Base-by-base conservation (phyloP, 495 filamentous ascomycete genomes). In the Pyronema domesticum region DNA sequence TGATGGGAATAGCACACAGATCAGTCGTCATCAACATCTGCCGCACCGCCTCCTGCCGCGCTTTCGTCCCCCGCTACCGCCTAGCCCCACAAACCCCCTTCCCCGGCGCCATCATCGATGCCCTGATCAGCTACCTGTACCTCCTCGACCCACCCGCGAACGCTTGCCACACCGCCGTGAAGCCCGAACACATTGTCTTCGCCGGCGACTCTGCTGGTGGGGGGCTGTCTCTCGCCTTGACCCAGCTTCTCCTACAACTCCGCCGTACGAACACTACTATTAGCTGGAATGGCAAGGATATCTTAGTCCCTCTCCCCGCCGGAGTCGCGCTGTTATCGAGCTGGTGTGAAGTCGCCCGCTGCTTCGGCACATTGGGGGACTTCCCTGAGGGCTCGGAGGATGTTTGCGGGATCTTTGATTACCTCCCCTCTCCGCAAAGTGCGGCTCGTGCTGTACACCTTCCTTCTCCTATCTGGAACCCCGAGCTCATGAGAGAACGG, bases 201-300 rank as follows among this genome's bases (percentile, higher is more conserved):
- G 75, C 80, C 8, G 89, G 89, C n/a, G 89, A 96, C 57, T 86
- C 80, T 34, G 89, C 89, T 0, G 89, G 89, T 19, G 89, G 85
- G 7, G 85, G 86, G 56, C 75, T 96, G 3, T 67, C 69, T 9
- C 70, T 89, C 3, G 74, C 77, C 6, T 78, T 96, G 0, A 68
- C 88, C 1, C 86, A 86, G 62, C 75, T 80, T 0, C 62, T 95
- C 3, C 72, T 94, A 7, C 78, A 88, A 39, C 71, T 94, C 15
- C 74, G 76, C 36, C 80, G 79, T 19, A 67, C 69, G 2, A 57
- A 63, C 46, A 70, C 68, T 5, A 73, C 68, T 10, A 62, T 87
- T 45, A 40, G 46, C n/a, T 94, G 84, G 73, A 78, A 86, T 54
- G 79, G 80, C 45, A 57, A 69, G 15, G 57, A 63, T 14, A 67